Evolutionary conservation across 2,329 filamentous ascomycete genomes (phyloP), one percentile per base, ranked within the genome.

Genomic region (Polychaeton citri): DNA sequence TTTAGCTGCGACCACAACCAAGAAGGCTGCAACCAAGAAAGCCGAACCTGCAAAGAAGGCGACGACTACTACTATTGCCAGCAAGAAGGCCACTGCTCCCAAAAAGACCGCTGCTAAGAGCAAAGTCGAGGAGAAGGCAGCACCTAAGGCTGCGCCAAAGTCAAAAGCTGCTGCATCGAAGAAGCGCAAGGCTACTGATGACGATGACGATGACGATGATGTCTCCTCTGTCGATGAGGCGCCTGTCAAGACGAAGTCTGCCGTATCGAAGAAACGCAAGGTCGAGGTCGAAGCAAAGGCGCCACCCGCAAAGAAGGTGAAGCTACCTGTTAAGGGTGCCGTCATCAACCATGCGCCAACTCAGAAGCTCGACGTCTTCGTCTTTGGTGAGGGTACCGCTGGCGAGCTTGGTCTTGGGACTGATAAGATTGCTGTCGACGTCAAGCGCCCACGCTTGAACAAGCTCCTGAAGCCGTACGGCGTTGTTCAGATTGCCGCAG

Each of bases 401-500:
- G 83, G 83, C 46, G 84, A 92, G 62, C 77, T 92, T 31, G 84
- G 83, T 24, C 72, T 92, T 13, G 84, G 84, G 24, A 60, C 68
- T 2, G 74, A 69, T 41, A 76, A 74, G 53, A 74, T 74, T 48
- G 63, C 69, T 28, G 74, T 81, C 45, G 79, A 86, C 46, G 79
- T 84, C 47, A 81, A 79, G 63, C 74, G 79, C 19, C 84, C 84
- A 13, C 78, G 80, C 35, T 62, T 80, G 40, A 84, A 84, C 53
- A 62, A 68, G 33, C 64, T 70, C 39, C 65, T 85, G 28, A 59
- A 63, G 18, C 62, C 69, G 3, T 69, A 77, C 36, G 73, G 76
- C 32, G 74, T 90, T 21, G 81, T 90, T 2, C 76, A 82, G 57
- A 60, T 92, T 38, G 76, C 81, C 34, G 76, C 79, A 41, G 84